Evolutionary conservation across 2,329 filamentous ascomycete species (phyloP).

Genomic region (Aphanoascus verrucosus): DNA sequence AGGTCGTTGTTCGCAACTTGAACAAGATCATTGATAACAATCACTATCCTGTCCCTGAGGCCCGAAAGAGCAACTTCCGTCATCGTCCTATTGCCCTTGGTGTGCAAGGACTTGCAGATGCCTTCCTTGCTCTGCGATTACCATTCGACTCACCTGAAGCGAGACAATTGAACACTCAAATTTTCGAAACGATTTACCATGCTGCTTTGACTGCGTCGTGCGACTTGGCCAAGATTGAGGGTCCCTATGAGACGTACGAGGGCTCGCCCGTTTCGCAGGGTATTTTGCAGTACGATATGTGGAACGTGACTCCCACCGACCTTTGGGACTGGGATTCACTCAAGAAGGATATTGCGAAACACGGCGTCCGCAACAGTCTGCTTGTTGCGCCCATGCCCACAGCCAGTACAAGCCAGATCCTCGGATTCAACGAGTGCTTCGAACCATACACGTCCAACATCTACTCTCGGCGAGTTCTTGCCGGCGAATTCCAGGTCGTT

Average conservation of each 20-base stretch:
- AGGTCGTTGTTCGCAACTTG: conserved; percentile 86
- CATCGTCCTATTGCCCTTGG: conserved; percentile 92
- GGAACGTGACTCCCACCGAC: conserved; percentile 83
- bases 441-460: conserved; percentile 99
- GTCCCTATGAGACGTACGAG: conserved; percentile 80
- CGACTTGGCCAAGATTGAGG: conserved; percentile 71
- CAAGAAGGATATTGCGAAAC: conserved; percentile 82
- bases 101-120: conserved; percentile 95
- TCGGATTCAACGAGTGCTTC: conserved; percentile 99
- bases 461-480: conserved; percentile 94
- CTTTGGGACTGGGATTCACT: conserved; percentile 93
- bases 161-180: conserved; percentile 88
- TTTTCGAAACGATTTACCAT: conserved; percentile 99
- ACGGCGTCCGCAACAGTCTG: conserved; percentile 90
- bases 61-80: conserved; percentile 90
- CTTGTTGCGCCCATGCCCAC: conserved; percentile 96
- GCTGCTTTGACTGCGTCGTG: conserved; percentile 81
- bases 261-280: conserved; percentile 91
- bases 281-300: conserved; percentile 97
- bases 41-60: conserved; percentile 94
- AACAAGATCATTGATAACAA: conserved; percentile 99
- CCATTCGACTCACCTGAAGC: conserved; percentile 96
- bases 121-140: conserved; percentile 91
- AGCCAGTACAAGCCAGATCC: conserved; percentile 90
- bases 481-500: conserved; percentile 98